phyloP scores from a whole-genome alignment of 768 basidiomycete species.

The Rhodocollybia butyracea region DNA sequence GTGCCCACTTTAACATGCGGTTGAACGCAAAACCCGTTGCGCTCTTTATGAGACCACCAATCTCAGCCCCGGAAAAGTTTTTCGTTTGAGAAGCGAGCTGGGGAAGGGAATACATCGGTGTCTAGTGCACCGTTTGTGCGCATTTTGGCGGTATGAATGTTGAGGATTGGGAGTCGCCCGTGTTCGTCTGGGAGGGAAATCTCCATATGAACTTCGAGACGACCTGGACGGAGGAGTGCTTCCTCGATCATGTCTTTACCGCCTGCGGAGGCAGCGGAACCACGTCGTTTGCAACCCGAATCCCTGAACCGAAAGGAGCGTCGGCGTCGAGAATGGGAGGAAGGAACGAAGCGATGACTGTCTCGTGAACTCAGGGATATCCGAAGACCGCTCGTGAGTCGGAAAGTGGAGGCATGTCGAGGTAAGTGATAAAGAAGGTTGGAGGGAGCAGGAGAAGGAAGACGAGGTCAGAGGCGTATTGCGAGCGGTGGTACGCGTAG shows the following conservation, averaged over 20 bases:
- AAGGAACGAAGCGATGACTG: too few species aligned
- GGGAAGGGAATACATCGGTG: conserved; percentile 69
- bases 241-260: conserved; percentile 99
- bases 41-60: conserved; percentile 93
- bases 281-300: too few species aligned
- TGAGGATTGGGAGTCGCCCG: conserved; percentile 90
- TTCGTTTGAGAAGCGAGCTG: conserved; percentile 87
- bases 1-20: conserved; percentile 96
- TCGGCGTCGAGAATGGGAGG: too few species aligned
- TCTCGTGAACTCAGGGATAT: too few species aligned
- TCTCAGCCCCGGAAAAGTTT: conserved; percentile 98
- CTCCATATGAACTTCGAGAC: conserved; percentile 99
- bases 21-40: conserved; percentile 98
- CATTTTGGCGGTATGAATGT: conserved; percentile 96
- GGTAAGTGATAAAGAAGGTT: too few species aligned
- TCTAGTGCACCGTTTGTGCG: conserved; percentile 89
- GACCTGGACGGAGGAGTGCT: conserved; percentile 93
- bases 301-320: too few species aligned
- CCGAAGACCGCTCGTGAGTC: too few species aligned
- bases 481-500: too few species aligned
- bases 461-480: too few species aligned
- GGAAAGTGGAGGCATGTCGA: too few species aligned
- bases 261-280: too few species aligned
- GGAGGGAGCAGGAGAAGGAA: too few species aligned
- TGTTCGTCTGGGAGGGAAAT: conserved; percentile 95